phyloP scores from a whole-genome alignment of 2,329 filamentous ascomycete genomes.

The Diaporthe aspalathi region DNA sequence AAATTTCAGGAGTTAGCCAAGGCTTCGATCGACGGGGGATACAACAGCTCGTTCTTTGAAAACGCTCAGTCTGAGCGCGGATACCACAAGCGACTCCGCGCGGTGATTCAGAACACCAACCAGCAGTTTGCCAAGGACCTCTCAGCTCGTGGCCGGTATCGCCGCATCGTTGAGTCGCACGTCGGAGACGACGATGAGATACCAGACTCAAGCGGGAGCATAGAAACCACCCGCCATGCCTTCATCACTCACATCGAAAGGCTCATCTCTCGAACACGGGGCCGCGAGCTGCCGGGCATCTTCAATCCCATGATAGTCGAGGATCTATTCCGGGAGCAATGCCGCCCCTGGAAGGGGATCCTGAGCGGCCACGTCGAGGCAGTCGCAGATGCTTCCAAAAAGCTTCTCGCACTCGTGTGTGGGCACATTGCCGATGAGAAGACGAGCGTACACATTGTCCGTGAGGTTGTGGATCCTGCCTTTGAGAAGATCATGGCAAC shows the following conservation, averaged over 20 bases:
- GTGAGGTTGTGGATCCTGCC: slow-evolving; percentile 40
- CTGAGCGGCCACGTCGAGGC: slow-evolving; percentile 1
- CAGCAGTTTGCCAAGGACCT: slow-evolving; percentile 11
- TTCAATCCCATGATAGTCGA: slow-evolving; percentile 31
- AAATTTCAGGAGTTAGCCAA: slow-evolving; percentile 43
- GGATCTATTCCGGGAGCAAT: slow-evolving; percentile 33
- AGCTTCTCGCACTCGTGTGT: slow-evolving; percentile 6
- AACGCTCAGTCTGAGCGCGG: slow-evolving; percentile 12
- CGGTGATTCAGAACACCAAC: slow-evolving; percentile 33
- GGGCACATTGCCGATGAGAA: slow-evolving; percentile 9
- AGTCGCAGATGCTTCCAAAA: slow-evolving; percentile 6
- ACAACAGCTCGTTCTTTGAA: slow-evolving; percentile 43
- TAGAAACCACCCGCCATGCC: background rate
- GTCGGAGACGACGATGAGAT: background rate
- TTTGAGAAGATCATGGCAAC: slow-evolving; percentile 43
- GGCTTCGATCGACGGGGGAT: slow-evolving; percentile 46
- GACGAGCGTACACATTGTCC: background rate
- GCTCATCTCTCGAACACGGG: slow-evolving; percentile 19
- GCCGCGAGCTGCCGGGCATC: slow-evolving; percentile 31
- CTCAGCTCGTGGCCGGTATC: slow-evolving; percentile 2
- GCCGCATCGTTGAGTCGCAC: background rate
- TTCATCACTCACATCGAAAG: slow-evolving; percentile 28
- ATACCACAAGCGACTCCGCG: slow-evolving; percentile 30
- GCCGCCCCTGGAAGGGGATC: slow-evolving; percentile 17
- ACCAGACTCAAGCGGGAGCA: too few species aligned